Percentiles rank a stretch among this genome's conserved stretches.
Evolutionary conservation across 2,329 filamentous ascomycete species (phyloP).

Genomic region (Arthrobotrys megalospora): DNA sequence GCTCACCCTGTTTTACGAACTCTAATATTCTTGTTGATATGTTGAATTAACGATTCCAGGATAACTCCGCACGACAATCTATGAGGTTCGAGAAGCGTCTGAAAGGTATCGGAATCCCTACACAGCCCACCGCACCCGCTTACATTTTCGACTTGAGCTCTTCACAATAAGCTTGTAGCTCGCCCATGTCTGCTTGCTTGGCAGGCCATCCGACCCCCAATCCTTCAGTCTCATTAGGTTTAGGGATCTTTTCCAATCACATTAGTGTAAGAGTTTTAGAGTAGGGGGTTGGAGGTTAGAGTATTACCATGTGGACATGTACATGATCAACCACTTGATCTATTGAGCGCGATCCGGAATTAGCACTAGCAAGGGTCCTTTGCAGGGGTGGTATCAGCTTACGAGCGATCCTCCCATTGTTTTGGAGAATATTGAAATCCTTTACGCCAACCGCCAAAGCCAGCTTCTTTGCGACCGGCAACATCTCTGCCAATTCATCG

Average conservation of each 20-base stretch:
- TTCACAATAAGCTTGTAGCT: constrained; percentile 82
- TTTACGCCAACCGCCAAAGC: constrained; percentile 80
- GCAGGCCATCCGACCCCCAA: constrained; percentile 85
- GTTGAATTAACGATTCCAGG: too few relatives aligned
- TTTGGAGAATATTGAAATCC: constrained; percentile 95
- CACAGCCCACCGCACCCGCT: constrained; percentile 30
- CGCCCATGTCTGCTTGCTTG: constrained; percentile 82
- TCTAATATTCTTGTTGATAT: neutral
- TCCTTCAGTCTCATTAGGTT: constrained; percentile 87
- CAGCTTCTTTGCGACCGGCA: constrained; percentile 91
- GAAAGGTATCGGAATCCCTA: neutral
- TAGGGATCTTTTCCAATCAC: constrained; percentile 79
- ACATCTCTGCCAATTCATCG: constrained; percentile 83
- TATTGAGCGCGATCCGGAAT: neutral
- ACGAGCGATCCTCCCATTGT: constrained; percentile 92
- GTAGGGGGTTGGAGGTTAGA: neutral
- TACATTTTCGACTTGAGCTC: constrained; percentile 93
- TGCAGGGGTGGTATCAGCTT: constrained; percentile 73
- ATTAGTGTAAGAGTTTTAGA: neutral
- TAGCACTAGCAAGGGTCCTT: neutral
- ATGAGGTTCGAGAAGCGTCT: too few relatives aligned
- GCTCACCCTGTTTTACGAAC: neutral
- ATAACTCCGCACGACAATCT: too few relatives aligned
- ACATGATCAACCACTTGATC: constrained; percentile 72
- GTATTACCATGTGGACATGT: constrained; percentile 89